Percentiles rank a stretch among this genome's conserved stretches.
Conservation (phyloP, 2,329 filamentous ascomycete species). For the Botrytis hyacinthi region DNA sequence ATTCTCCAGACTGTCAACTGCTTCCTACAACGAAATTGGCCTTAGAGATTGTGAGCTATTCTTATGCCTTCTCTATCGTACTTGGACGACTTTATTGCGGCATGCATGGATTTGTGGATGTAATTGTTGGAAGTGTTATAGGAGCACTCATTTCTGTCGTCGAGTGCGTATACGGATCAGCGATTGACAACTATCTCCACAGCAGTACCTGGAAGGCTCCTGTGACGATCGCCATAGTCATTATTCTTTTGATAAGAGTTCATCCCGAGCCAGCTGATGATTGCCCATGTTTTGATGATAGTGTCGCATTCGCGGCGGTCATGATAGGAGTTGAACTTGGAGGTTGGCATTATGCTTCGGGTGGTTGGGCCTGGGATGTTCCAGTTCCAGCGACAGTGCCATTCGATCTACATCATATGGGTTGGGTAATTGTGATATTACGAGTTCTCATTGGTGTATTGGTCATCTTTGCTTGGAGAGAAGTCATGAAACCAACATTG, state of each 20-base stretch:
- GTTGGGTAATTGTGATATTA: conserved; percentile 59
- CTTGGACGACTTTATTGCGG: conserved; percentile 92
- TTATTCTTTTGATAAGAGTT: conserved; percentile 77
- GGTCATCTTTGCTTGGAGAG: conserved; percentile 85
- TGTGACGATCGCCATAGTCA: conserved; percentile 59
- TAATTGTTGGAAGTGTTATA: conserved; percentile 74
- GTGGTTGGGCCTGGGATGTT: conserved; percentile 47
- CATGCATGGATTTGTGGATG: conserved; percentile 97
- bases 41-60: conserved; percentile 70
- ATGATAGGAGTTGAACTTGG: conserved; percentile 81
- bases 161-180: conserved; percentile 59
- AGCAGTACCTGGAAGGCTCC: conserved; percentile 63
- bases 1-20: conserved; percentile 61
- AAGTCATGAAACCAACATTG: conserved; percentile 80
- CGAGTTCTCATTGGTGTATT: conserved; percentile 78
- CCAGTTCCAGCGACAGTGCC: conserved; percentile 58
- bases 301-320: conserved; percentile 87
- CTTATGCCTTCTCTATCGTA: conserved; percentile 86
- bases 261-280: conserved; percentile 96
- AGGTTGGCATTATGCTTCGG: conserved; percentile 68
- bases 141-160: conserved; percentile 63
- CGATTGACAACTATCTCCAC: conserved; percentile 70
- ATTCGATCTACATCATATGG: conserved; percentile 65
- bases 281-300: conserved; percentile 96
- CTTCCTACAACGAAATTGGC: conserved; percentile 56